Conservation (phyloP, 306 rosid genomes). For the Cucurbita argyrosperma region DNA sequence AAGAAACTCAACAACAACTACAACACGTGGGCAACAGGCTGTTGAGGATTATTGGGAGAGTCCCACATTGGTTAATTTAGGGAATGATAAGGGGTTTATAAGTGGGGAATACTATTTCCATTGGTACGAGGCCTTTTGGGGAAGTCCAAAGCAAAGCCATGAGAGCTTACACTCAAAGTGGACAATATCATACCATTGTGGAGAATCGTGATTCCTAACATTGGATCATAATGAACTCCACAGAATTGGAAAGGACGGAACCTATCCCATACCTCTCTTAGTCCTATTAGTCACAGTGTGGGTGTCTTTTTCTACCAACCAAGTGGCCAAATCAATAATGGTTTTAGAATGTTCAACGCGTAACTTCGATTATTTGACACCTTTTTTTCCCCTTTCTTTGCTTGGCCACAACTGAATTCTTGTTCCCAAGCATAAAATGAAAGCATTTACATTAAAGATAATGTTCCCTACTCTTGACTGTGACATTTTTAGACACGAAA, state of each 20-base stretch:
- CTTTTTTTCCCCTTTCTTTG: not conserved
- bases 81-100: no score
- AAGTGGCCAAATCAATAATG: not conserved
- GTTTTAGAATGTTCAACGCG: not conserved
- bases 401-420: not conserved
- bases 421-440: not conserved
- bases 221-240: constrained; percentile 2
- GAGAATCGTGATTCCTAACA: no score
- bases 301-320: constrained; percentile 3
- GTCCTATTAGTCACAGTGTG: not conserved
- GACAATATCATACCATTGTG: no score
- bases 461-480: not conserved
- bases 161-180: no score
- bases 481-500: not conserved
- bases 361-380: constrained; percentile 4
- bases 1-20: no score
- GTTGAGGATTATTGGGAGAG: no score
- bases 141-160: no score
- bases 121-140: no score
- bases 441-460: not conserved
- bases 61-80: no score
- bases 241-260: not conserved
- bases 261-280: not conserved
- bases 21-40: no score
- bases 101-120: no score